Base-by-base conservation (phyloP, 2,329 filamentous ascomycete species). In the Aspergillus quadricinctus region DNA sequence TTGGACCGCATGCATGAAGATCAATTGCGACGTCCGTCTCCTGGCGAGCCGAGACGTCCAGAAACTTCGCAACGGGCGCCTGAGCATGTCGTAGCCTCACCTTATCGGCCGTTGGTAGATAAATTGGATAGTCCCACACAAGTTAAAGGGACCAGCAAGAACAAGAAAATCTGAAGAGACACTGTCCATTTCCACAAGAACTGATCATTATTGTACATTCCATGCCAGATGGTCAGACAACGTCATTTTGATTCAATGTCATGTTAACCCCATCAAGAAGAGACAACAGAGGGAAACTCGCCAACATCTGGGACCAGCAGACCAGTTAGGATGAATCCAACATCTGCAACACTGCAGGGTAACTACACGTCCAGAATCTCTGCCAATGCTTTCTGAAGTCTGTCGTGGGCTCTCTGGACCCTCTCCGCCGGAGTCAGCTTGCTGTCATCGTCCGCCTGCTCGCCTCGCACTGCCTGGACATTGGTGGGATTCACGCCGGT, bases 1-100 rank as follows among this genome's bases (percentile, higher is more conserved):
- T 80, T 97, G 37, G 91, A 97, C 72, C 89, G 86, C 70, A 79
- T 97, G 61, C 92, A 97, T 71, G 83, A 85, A 51, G 89, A 96
- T 68, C 92, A 97, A 75, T 76, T 86, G 52, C 75, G 78, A 50
- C 82, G 83, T 53, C 92, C 91, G 1, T 70, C 68, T 17, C 57
- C 73, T 7, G 72, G 75, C 9, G 78, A 76, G 66, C 62, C 77
- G 64, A 54, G 71, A 61, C 69, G 68, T 23, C 69, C 75, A 54
- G 69, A 71, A 9, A 57, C 63, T 25, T 52, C 54, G 3, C 66
- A 66, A 53, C 70, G 74, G 55, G 77, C 76, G 1, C 77, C 77
- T 28, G 80, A 83, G 57, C 77, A 83, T 69, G 66, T 80, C 2
- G 69, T 86, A 27, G 80, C 83, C 1, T 81, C 81, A 41, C 83